These are phyloP conservation scores for Combretum micranthum DNA, from an alignment of 345 rosid species.

Conservation along the genomic window DNA sequence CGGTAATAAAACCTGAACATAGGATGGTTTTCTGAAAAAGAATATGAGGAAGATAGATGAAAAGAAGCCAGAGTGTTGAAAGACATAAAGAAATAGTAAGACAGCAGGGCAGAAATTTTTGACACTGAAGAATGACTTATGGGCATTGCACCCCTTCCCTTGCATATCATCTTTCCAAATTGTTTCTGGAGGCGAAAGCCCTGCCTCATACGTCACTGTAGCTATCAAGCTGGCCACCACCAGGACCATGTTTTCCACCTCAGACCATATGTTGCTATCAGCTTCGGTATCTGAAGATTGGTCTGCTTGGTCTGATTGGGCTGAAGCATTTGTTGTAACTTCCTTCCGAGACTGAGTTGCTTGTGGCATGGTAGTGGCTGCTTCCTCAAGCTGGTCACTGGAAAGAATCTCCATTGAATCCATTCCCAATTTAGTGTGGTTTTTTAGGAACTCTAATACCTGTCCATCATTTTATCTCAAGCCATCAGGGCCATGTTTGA, in stretches of 20 bases:
- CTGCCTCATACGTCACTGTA: constrained; percentile 10
- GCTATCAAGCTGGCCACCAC: constrained; percentile 11
- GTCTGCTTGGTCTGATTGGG: no score
- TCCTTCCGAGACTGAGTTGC: no score
- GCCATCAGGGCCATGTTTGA: neutral
- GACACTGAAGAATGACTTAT: no score
- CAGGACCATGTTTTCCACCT: neutral
- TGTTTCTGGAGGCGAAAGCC: neutral
- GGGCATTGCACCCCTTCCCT: constrained; percentile 1
- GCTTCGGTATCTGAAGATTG: no score
- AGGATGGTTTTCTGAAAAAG: neutral
- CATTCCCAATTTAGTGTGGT: no score
- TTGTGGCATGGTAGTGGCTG: no score
- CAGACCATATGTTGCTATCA: neutral
- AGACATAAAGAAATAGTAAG: constrained; percentile 5
- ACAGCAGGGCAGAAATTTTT: constrained; percentile 1
- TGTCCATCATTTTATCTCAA: no score
- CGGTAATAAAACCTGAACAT: constrained; percentile 1
- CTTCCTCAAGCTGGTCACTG: no score
- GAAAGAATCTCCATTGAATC: no score
- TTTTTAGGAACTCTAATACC: no score
- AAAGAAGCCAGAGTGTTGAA: constrained; percentile 10
- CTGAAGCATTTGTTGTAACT: no score
- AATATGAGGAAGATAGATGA: constrained; percentile 5
- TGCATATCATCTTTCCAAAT: no score